A percentile compares a stretch with the other conserved stretches of the same genome.
phyloP scores from a whole-genome alignment of 2,329 filamentous ascomycete species.

The Neofusicoccum sp. region DNA sequence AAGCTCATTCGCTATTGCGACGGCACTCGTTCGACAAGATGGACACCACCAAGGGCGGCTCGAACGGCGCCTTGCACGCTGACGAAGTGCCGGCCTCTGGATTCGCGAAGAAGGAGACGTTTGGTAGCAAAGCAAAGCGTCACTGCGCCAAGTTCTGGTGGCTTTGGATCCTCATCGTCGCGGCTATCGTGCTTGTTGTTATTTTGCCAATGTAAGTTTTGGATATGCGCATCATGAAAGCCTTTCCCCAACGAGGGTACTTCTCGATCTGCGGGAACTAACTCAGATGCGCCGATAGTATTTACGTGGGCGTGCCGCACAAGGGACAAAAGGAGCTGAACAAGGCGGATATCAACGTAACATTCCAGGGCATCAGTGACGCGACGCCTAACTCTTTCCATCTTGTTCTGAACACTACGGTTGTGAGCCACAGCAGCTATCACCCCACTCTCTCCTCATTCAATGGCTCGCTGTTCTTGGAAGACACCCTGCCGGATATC shows the following conservation, averaged over 20 bases:
- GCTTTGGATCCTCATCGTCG: slow-evolving; percentile 57
- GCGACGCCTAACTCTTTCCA: slow-evolving; percentile 53
- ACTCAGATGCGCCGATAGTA: slow-evolving; percentile 36
- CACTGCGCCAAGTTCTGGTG: slow-evolving; percentile 58
- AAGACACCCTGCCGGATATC: slow-evolving; percentile 35
- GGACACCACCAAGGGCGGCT: not conserved
- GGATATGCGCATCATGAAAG: not conserved
- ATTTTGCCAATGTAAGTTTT: slow-evolving; percentile 63
- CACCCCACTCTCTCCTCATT: slow-evolving; percentile 60
- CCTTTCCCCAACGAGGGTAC: too few species aligned
- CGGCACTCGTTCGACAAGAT: not conserved
- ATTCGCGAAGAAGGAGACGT: slow-evolving; percentile 11
- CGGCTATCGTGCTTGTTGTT: slow-evolving; percentile 56
- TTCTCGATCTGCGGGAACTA: not conserved
- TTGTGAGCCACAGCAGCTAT: slow-evolving; percentile 53
- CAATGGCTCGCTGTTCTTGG: slow-evolving; percentile 53
- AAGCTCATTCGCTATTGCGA: not conserved
- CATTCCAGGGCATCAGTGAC: slow-evolving; percentile 53
- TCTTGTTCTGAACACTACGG: slow-evolving; percentile 51
- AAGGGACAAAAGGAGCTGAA: slow-evolving; percentile 60
- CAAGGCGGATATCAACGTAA: slow-evolving; percentile 54
- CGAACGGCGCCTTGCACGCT: not conserved
- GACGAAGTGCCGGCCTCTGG: slow-evolving; percentile 1
- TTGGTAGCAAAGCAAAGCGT: slow-evolving; percentile 24
- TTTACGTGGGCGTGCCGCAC: slow-evolving; percentile 62